These are phyloP conservation scores for Calonectria honghensis DNA, from an alignment of 2,329 filamentous ascomycete genomes.

Conservation along the genomic window DNA sequence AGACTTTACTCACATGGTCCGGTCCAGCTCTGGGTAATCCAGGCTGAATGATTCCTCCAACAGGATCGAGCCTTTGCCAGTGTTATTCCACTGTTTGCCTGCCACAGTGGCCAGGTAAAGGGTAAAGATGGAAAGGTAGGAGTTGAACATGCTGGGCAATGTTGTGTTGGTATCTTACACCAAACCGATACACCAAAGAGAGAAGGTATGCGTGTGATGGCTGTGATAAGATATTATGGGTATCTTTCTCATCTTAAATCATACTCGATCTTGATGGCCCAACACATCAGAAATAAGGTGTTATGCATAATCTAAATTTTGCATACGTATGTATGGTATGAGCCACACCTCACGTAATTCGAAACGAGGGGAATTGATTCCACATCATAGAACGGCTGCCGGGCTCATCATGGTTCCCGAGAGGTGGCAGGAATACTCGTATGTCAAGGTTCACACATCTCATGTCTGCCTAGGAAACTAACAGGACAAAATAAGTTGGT, in stretches of 20 bases:
- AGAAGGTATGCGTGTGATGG: no score
- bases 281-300: neutral
- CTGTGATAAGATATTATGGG: no score
- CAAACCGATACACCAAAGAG: no score
- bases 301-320: neutral
- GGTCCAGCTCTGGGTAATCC: constrained; percentile 7
- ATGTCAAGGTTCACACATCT: neutral
- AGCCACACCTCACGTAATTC: neutral
- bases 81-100: constrained; percentile 4
- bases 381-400: neutral
- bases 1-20: neutral
- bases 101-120: neutral
- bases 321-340: neutral
- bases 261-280: neutral
- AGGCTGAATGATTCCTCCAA: neutral
- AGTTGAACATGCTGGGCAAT: neutral
- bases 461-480: neutral
- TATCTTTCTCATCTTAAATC: neutral
- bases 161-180: no score
- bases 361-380: neutral
- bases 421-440: neutral
- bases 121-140: neutral
- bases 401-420: no score
- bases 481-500: neutral
- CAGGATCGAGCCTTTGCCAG: neutral